Base-by-base conservation (phyloP, 345 rosid genomes). In the Moringa oleifera region DNA sequence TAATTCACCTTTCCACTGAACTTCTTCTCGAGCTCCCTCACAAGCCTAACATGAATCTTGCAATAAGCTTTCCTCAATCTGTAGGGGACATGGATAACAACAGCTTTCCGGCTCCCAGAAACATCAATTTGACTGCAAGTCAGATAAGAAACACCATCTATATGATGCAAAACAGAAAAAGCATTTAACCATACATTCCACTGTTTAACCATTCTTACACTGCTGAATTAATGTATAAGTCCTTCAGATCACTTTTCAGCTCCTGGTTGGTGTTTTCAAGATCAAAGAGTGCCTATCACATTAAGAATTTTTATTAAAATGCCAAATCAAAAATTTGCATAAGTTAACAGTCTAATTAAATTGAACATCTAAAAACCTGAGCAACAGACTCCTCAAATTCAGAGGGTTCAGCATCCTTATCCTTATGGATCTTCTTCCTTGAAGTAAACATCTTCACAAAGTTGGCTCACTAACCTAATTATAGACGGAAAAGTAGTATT, bases 11-110 rank as follows among this genome's bases (percentile, higher is more conserved):
- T 87, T 36, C 95, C 90, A 7, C 93, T 90, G 70, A 90, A 84
- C 77, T 90, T 88, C 89, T 88, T 91, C 74, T 88, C 91, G 23
- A 91, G 88, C 64, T 91, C 97, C 67, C 97, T 82, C 68, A 88
- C 89, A 67, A 91, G 97, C 73, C 85, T 81, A 41, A 83, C 80
- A 71, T 88, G 96, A 65, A 88, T 83, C 79, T 88, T 91, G 20
- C 83, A 62, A 69, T 70, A 91, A 25, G 88, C 91, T 61, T 86
- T 91, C 74, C 96, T 86, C 77, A 91, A 54, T 70, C 97, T 78
- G 79, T 72, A 91, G 15, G 97, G 97, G 49, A 91, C 76, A 71
- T 81, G 79, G 65, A 88, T 64, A 25, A 91, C 94, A 73, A 91
- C 71, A 56, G 96, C 93, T 73, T 91, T 91, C 55, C 84, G 78